Conservation (phyloP, 2,329 filamentous ascomycete genomes). For the Cadophora malorum region DNA sequence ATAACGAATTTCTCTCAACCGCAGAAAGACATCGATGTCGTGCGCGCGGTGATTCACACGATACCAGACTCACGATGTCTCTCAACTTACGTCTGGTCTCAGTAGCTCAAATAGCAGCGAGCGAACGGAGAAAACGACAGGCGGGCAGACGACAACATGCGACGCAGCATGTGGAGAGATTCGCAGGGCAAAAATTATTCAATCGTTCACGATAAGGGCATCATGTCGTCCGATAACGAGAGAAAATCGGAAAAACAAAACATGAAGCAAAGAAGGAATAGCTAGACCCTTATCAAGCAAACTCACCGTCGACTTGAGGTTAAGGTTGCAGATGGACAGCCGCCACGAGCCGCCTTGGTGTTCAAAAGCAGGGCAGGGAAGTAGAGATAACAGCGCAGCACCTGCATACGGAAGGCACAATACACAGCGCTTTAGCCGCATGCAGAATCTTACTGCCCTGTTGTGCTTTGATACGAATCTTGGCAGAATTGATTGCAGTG, state of each 20-base stretch:
- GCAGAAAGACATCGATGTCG: neutral
- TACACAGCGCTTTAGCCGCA: neutral
- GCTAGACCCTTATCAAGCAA: neutral
- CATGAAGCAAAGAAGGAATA: neutral
- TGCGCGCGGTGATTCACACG: neutral
- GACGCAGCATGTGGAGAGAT: neutral
- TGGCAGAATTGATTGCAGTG: neutral
- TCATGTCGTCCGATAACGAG: neutral
- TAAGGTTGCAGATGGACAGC: neutral
- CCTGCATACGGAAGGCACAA: neutral
- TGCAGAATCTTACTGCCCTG: constrained; percentile 1
- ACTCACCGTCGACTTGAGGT: neutral
- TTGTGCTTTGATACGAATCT: constrained; percentile 2
- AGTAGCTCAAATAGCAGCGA: neutral
- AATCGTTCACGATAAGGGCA: constrained; percentile 9
- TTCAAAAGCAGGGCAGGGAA: constrained; percentile 2
- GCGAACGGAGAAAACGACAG: neutral
- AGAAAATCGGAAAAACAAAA: neutral
- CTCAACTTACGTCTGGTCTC: neutral
- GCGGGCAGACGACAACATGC: neutral
- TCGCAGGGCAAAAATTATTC: neutral
- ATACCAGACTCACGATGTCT: neutral
- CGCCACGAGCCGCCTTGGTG: neutral
- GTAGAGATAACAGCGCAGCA: neutral
- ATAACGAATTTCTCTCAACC: neutral